phyloP scores from a whole-genome alignment of 345 rosid genomes.

The Eucalyptus paniculata region DNA sequence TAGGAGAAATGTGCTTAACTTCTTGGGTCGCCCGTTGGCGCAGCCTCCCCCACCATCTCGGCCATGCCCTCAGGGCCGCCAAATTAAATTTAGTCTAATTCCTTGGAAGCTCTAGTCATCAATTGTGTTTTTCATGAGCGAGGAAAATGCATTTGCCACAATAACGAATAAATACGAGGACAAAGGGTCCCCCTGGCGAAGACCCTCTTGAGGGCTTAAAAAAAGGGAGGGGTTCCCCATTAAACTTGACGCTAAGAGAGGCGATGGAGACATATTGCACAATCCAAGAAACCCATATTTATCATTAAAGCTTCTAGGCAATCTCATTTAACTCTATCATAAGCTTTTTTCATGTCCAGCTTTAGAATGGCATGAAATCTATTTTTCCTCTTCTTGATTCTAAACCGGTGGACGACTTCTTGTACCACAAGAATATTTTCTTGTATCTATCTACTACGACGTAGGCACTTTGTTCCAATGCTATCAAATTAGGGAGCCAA shows the following conservation, averaged over 20 bases:
- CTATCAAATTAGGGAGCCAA: not conserved
- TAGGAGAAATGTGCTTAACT: no score
- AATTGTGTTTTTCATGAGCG: not conserved
- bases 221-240: not conserved
- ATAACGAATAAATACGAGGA: not conserved
- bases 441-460: not conserved
- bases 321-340: not conserved
- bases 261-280: not conserved
- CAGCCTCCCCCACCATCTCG: no score
- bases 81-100: not conserved
- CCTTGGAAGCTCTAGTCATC: not conserved
- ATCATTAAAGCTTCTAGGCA: not conserved
- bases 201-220: not conserved
- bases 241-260: not conserved
- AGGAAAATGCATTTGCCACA: not conserved
- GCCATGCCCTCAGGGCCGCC: rapidly evolving
- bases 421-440: not conserved
- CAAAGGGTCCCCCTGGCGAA: not conserved
- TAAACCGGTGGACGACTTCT: rapidly evolving
- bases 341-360: not conserved
- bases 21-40: no score
- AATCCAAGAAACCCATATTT: not conserved
- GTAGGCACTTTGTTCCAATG: not conserved
- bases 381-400: not conserved
- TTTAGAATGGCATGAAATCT: no score